Conservation (phyloP, 2,329 filamentous ascomycete genomes). For the Sphaceloma murrayae region DNA sequence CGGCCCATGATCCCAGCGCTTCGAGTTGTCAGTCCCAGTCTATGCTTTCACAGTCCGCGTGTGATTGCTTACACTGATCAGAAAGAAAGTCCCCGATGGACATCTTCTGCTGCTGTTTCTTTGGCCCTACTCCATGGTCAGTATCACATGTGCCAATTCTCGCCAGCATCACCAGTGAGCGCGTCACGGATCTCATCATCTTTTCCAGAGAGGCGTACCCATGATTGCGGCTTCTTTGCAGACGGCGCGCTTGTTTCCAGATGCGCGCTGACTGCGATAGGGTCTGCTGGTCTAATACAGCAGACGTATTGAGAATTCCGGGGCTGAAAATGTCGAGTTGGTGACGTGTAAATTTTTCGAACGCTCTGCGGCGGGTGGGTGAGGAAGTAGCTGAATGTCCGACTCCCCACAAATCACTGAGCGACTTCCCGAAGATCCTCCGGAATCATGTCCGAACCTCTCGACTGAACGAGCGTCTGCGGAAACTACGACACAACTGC, state of each 20-base stretch:
- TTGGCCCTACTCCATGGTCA: slow-evolving; percentile 82
- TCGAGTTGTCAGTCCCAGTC: slow-evolving; percentile 26
- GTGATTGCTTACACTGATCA: slow-evolving; percentile 63
- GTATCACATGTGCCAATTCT: too few species aligned
- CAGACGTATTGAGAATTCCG: slow-evolving; percentile 9
- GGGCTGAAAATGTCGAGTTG: not conserved
- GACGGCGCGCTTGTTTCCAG: slow-evolving; percentile 17
- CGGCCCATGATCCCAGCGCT: slow-evolving; percentile 89
- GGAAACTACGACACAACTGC: not conserved
- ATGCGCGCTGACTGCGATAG: slow-evolving; percentile 17
- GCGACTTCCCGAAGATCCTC: not conserved
- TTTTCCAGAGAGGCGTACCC: slow-evolving; percentile 29
- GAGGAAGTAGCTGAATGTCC: not conserved
- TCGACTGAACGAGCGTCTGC: too few species aligned
- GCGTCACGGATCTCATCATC: too few species aligned
- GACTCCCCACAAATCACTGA: not conserved
- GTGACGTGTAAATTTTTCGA: slow-evolving; percentile 13
- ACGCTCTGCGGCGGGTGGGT: not conserved
- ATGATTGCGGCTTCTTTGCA: slow-evolving; percentile 46
- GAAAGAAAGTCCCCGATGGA: slow-evolving; percentile 91
- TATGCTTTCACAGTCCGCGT: slow-evolving; percentile 19
- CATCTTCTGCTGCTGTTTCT: slow-evolving; percentile 95
- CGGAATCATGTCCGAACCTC: too few species aligned
- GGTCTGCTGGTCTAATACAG: slow-evolving; percentile 6
- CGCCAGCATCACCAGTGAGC: not conserved